A percentile compares a stretch with the other conserved stretches of the same genome.
phyloP scores from a whole-genome alignment of 1,139 yeast species.

The Komagataea norvegica region DNA sequence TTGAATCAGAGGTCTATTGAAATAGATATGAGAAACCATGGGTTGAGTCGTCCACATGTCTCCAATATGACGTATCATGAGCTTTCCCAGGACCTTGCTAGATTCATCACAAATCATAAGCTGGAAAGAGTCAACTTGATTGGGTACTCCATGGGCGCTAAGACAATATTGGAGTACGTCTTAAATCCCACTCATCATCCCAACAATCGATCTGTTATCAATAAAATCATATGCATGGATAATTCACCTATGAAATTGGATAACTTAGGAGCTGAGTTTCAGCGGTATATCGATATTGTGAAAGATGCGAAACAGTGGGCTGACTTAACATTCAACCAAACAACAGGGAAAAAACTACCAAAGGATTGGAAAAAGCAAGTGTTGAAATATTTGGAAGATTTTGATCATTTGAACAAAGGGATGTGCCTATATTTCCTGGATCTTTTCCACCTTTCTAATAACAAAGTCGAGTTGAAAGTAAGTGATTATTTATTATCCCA shows the following conservation, averaged over 20 bases:
- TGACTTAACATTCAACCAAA: background rate
- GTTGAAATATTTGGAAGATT: background rate
- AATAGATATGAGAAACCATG: conserved; percentile 52
- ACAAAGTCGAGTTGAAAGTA: conserved; percentile 19
- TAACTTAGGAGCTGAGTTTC: conserved; percentile 12
- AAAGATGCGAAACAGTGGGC: conserved; percentile 1
- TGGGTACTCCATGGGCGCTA: conserved; percentile 53
- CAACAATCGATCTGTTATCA: conserved; percentile 24
- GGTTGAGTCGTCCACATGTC: conserved; percentile 38
- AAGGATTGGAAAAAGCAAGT: conserved; percentile 5
- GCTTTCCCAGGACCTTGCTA: conserved; percentile 39
- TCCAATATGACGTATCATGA: conserved; percentile 41
- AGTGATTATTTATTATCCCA: conserved; percentile 20
- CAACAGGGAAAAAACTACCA: background rate
- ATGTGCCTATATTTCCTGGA: conserved; percentile 9
- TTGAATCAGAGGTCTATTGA: conserved; percentile 1
- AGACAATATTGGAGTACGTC: conserved; percentile 39
- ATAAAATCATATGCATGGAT: conserved; percentile 38
- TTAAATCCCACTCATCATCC: conserved; percentile 24
- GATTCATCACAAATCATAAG: conserved; percentile 5
- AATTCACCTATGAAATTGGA: conserved; percentile 35
- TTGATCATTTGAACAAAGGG: background rate
- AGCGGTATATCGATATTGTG: conserved; percentile 1
- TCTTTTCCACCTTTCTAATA: conserved; percentile 6
- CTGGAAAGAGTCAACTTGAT: conserved; percentile 28